Base-by-base conservation (phyloP, 2,329 filamentous ascomycete genomes). In the Arthrinium phaeospermum region DNA sequence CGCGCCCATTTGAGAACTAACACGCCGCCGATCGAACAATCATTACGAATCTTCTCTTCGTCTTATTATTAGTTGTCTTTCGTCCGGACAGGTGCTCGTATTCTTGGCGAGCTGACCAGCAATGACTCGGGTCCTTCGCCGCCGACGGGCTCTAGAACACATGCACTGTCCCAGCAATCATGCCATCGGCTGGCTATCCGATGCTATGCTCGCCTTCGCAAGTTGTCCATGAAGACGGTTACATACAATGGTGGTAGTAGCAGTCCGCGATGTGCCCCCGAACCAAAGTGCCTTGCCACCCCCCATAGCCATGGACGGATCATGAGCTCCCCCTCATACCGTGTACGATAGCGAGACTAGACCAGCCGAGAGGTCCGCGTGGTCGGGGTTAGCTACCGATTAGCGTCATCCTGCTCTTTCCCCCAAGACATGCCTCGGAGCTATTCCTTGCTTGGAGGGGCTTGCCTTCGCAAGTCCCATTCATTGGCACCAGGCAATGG, bases 381-480 rank as follows among this genome's bases (percentile, higher is more conserved):
- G 57, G 34, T 61, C 57, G 34, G 57, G 34, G 57, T 64, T 64
- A 34, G 57, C 57, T 64, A n/a, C 57, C 57, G 57, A 14, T 64
- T 64, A 64, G 57, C 57, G 57, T 64, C 57, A 41, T 41, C 34
- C 57, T 64, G 22, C 7, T 10, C 19, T 64, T 64, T 64, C 53
- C 53, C 53, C 57, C 22, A 64, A 41, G 34, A n/a, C 34, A 41
- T 41, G 19, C 57, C 34, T n/a, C 34, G 57, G 57, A 41, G 57
- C 57, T 64, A 64, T 64, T 64, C 30, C 57, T 64, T 64, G 57
- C 57, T 64, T n/a, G 57, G 57, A 64, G 57, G 57, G 57, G 57
- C 34, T 64, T 64, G 57, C 34, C 57, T 64, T 64, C 30, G 41
- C 57, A 41, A 22, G 30, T 61, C 53, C 16, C 53, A 7, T 41